Evolutionary conservation across 306 rosid genomes (phyloP).

Genomic region (Inga oerstediana): DNA sequence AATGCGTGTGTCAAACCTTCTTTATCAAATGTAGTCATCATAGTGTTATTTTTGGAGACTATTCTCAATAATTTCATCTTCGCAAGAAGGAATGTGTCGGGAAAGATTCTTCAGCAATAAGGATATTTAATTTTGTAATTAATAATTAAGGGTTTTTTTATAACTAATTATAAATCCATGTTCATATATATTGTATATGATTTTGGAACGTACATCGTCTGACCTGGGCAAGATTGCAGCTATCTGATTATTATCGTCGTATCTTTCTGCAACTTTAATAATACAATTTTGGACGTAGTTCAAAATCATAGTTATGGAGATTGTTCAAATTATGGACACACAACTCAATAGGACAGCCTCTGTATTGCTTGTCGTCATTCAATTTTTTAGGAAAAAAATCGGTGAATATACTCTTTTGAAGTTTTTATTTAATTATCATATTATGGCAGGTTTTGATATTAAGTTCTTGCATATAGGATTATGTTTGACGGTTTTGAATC

Average conservation of each 20-base stretch:
- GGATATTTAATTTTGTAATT: neutral
- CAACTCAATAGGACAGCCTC: neutral
- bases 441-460: neutral
- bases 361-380: neutral
- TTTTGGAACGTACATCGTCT: neutral
- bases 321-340: neutral
- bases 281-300: neutral
- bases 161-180: neutral
- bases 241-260: neutral
- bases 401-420: neutral
- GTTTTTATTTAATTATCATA: neutral
- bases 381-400: neutral
- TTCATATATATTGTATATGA: neutral
- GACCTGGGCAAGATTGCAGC: neutral
- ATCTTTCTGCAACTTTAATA: neutral
- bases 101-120: neutral
- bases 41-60: neutral
- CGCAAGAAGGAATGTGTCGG: neutral
- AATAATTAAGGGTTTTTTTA: neutral
- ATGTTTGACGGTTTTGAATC: no score
- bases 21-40: neutral
- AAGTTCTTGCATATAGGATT: no score
- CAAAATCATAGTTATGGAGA: neutral
- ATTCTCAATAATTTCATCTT: constrained; percentile 1
- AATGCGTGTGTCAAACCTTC: neutral